Conservation (phyloP, 1,284 basidiomycete species). For the Trichosporon asahii region DNA sequence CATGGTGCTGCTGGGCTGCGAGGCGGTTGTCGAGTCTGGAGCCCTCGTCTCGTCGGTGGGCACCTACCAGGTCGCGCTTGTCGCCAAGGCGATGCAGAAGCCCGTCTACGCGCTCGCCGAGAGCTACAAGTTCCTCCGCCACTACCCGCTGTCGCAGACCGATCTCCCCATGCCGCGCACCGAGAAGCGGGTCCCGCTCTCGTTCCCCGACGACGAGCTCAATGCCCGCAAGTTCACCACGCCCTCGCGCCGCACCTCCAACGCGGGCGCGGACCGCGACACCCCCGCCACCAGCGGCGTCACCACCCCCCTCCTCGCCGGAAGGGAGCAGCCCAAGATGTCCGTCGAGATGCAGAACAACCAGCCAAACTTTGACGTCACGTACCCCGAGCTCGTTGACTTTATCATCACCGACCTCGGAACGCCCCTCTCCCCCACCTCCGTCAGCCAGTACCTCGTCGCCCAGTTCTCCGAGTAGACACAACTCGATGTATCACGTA, state of each 20-base stretch:
- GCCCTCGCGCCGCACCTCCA: constrained; percentile 17
- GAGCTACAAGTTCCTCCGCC: constrained; percentile 95
- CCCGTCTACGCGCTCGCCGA: constrained; percentile 97
- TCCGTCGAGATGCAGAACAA: constrained; percentile 49
- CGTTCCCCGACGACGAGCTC: constrained; percentile 30
- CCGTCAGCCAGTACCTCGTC: constrained; percentile 52
- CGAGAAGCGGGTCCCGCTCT: constrained; percentile 25
- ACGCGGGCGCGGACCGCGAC: constrained; percentile 6
- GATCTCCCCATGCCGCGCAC: constrained; percentile 65
- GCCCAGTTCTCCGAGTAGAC: constrained; percentile 47
- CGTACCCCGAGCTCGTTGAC: constrained; percentile 52
- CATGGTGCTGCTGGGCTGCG: constrained; percentile 91
- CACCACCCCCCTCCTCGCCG: constrained; percentile 3
- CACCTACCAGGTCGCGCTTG: constrained; percentile 92
- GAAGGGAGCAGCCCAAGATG: constrained; percentile 37
- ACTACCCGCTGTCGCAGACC: constrained; percentile 94
- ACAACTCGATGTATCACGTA: not conserved
- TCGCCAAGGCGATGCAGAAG: constrained; percentile 89
- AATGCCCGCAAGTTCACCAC: constrained; percentile 15
- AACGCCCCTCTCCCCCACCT: constrained; percentile 45
- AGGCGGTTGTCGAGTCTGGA: constrained; percentile 94
- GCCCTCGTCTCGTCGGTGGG: constrained; percentile 65
- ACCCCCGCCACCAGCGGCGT: constrained; percentile 13
- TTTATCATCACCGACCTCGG: constrained; percentile 53
- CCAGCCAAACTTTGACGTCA: constrained; percentile 55